A percentile compares a stretch with the other conserved stretches of the same genome.
Conservation (phyloP, 352 stramenopile species). For the Pythium grandisporangium region DNA sequence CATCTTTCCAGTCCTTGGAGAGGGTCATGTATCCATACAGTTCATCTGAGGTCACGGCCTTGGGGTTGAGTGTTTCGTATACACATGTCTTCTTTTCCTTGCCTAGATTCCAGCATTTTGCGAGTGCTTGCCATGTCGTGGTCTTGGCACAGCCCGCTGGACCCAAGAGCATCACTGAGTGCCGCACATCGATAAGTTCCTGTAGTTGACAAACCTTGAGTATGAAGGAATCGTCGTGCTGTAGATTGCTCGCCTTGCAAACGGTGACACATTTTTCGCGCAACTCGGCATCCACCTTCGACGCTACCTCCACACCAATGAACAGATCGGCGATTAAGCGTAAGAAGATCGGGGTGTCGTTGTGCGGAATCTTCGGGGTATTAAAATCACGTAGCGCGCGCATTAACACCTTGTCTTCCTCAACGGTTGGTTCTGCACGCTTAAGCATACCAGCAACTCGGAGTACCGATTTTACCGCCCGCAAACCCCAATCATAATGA, state of each 20-base stretch:
- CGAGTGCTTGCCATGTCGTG: constrained; percentile 77
- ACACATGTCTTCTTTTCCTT: constrained; percentile 87
- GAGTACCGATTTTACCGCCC: constrained; percentile 83
- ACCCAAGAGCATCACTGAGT: constrained; percentile 83
- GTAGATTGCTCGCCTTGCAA: constrained; percentile 82
- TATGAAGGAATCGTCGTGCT: constrained; percentile 82
- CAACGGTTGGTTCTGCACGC: constrained; percentile 66
- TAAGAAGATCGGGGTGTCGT: constrained; percentile 85
- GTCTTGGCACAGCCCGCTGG: constrained; percentile 79
- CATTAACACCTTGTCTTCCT: constrained; percentile 86
- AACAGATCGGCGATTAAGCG: constrained; percentile 83
- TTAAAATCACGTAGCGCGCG: constrained; percentile 81
- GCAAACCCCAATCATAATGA: constrained; percentile 88
- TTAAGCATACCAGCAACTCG: constrained; percentile 83
- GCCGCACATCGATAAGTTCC: constrained; percentile 82
- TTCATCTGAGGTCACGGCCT: constrained; percentile 86
- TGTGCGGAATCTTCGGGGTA: constrained; percentile 81
- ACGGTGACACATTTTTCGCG: constrained; percentile 89
- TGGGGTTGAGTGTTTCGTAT: constrained; percentile 85
- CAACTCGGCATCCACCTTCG: constrained; percentile 90
- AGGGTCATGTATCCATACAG: constrained; percentile 92
- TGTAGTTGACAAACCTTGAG: constrained; percentile 84
- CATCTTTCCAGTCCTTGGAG: constrained; percentile 87
- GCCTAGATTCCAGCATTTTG: constrained; percentile 82
- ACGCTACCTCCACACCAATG: constrained; percentile 91